Evolutionary conservation across 176 grass and related monocot genomes (phyloP), one percentile per base, ranked within the genome.

Genomic region (Oryza glumipatula): DNA sequence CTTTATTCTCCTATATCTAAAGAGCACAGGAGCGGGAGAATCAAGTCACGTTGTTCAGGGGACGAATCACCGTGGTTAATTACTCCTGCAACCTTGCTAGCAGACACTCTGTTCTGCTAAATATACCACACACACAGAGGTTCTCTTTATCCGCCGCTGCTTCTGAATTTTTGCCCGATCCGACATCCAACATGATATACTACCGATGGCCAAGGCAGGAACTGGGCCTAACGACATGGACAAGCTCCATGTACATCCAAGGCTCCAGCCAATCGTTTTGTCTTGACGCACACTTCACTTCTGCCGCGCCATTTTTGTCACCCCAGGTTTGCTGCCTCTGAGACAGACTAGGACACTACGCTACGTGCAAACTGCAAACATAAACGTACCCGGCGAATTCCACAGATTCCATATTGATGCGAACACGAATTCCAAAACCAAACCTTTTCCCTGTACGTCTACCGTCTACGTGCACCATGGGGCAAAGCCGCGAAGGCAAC

Each of bases 401-500:
- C 22, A 80, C 22, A 80, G 22, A 86, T 90, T 73, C 83, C 79
- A 86, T 82, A 73, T 73, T 47, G 35, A 54, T 3, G 56, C 24
- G 28, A 44, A 14, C 88, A 90, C 67, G 88, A 68, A 82, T 90
- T 82, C 83, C 74, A 78, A 74, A 54, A 41, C 74, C 24, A 3
- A 54, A 68, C 28, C 67, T 41, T 28, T 78, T 68, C 58, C 78
- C 58, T 73, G 23, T 15, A 39, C 4, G 35, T 39, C 72, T 19
- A 75, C 82, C 4, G 35, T 39, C 72, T 19, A 75, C 82, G 65
- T 85, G 47, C 82, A 75, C 28, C 76, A 64, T 51, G 41, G 77
- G 88, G 39, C 39, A 41, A 41, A 41, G 39, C 39, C 39, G 81
- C 51, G 77, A 94, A 85, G 81, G 89, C 83, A 91, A 91, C 16